phyloP scores from a whole-genome alignment of 768 basidiomycete genomes.

The Lyophyllum semitale region DNA sequence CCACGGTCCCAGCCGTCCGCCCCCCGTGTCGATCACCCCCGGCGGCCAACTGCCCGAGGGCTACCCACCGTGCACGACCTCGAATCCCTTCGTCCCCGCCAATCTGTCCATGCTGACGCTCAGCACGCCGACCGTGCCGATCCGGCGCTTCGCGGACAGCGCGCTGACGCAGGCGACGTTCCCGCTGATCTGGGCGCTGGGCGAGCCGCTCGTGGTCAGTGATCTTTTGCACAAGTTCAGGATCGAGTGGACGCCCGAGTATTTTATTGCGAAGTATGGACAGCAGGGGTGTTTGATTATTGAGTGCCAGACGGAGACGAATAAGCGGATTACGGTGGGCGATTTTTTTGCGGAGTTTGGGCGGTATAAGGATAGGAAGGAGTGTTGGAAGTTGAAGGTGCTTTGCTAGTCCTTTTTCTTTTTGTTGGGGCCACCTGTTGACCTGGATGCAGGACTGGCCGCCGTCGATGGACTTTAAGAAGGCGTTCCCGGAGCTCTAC shows the following conservation, averaged over 20 bases:
- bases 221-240: slow-evolving; percentile 62
- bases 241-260: slow-evolving; percentile 80
- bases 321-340: slow-evolving; percentile 62
- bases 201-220: slow-evolving; percentile 80
- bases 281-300: slow-evolving; percentile 68
- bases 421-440: not conserved
- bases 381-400: slow-evolving; percentile 80
- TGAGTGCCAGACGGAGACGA: slow-evolving; percentile 78
- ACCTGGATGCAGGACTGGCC: slow-evolving; percentile 80
- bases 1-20: not conserved
- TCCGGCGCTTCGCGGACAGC: slow-evolving; percentile 45
- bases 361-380: slow-evolving; percentile 53
- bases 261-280: slow-evolving; percentile 72
- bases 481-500: slow-evolving; percentile 81
- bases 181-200: slow-evolving; percentile 68
- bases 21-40: not conserved
- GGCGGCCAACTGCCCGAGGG: not conserved
- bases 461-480: slow-evolving; percentile 80
- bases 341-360: slow-evolving; percentile 86
- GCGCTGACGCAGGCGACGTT: slow-evolving; percentile 64
- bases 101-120: slow-evolving; percentile 22
- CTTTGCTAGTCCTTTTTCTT: not conserved
- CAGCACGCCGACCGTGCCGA: slow-evolving; percentile 45
- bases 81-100: slow-evolving; percentile 8
- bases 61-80: not conserved